These are phyloP conservation scores for Trichophyton benhamiae DNA, from an alignment of 2,329 filamentous ascomycete species.

Conservation along the genomic window DNA sequence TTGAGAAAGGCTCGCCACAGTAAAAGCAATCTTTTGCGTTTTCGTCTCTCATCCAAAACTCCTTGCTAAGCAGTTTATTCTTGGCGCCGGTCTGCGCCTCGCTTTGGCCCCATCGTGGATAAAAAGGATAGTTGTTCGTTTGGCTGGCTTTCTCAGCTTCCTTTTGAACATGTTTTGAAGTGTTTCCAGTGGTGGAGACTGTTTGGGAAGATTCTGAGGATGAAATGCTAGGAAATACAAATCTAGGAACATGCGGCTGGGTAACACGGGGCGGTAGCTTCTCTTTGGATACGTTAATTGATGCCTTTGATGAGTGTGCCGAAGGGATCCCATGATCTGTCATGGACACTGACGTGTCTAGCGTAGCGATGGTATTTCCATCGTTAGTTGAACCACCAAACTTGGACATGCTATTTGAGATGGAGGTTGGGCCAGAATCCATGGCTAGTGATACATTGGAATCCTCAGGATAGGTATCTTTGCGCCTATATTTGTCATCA, in stretches of 20 bases:
- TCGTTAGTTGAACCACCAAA: slow-evolving; percentile 20
- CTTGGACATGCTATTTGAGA: slow-evolving; percentile 22
- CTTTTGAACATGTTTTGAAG: background rate
- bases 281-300: slow-evolving; percentile 20
- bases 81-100: slow-evolving; percentile 37
- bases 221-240: slow-evolving; percentile 29
- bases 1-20: slow-evolving; percentile 80
- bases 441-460: slow-evolving; percentile 22
- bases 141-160: background rate
- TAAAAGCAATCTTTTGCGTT: slow-evolving; percentile 95
- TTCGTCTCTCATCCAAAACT: slow-evolving; percentile 99
- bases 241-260: slow-evolving; percentile 36
- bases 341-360: slow-evolving; percentile 20
- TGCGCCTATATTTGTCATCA: slow-evolving; percentile 17
- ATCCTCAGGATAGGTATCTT: slow-evolving; percentile 25
- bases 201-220: slow-evolving; percentile 33
- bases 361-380: slow-evolving; percentile 20
- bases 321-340: slow-evolving; percentile 20
- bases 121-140: background rate
- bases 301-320: slow-evolving; percentile 19
- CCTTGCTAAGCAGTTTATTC: slow-evolving; percentile 78
- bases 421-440: slow-evolving; percentile 20
- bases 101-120: slow-evolving; percentile 4
- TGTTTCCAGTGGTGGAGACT: slow-evolving; percentile 27
- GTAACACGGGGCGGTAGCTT: slow-evolving; percentile 29